phyloP scores from a whole-genome alignment of 805 yeast genomes.

The Wickerhamomyces silvicola region DNA sequence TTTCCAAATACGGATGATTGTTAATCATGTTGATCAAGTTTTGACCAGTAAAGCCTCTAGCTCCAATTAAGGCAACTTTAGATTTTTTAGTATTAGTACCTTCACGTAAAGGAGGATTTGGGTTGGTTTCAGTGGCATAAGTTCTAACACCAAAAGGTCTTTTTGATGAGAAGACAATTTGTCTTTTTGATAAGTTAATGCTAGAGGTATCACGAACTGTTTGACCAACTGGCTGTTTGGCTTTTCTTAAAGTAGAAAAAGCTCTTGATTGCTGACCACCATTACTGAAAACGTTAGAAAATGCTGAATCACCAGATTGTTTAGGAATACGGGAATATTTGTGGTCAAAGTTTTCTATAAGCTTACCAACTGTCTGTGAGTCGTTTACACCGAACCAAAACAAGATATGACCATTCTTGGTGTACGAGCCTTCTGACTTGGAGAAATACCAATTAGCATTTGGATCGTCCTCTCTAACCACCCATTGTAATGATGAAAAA shows the following conservation, averaged over 20 bases:
- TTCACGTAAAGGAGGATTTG: constrained; percentile 64
- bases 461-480: constrained; percentile 82
- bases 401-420: constrained; percentile 80
- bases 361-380: constrained; percentile 51
- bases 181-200: constrained; percentile 17
- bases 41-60: constrained; percentile 97
- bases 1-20: constrained; percentile 79
- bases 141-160: constrained; percentile 23
- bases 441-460: constrained; percentile 89
- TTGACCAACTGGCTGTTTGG: too few relatives aligned
- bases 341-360: constrained; percentile 51
- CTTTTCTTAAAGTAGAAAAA: constrained; percentile 36
- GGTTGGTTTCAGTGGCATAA: constrained; percentile 40
- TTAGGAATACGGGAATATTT: constrained; percentile 27
- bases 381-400: constrained; percentile 90
- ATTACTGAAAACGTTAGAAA: constrained; percentile 38
- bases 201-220: too few relatives aligned
- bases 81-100: constrained; percentile 59
- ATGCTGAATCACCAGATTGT: constrained; percentile 24
- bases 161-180: constrained; percentile 19
- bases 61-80: constrained; percentile 91
- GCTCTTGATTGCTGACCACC: constrained; percentile 45
- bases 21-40: constrained; percentile 83
- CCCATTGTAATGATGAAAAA: constrained; percentile 74
- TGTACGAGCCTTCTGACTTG: constrained; percentile 90